Evolutionary conservation across 495 filamentous ascomycete species (phyloP).

Genomic region (Trichoderma gamsii): DNA sequence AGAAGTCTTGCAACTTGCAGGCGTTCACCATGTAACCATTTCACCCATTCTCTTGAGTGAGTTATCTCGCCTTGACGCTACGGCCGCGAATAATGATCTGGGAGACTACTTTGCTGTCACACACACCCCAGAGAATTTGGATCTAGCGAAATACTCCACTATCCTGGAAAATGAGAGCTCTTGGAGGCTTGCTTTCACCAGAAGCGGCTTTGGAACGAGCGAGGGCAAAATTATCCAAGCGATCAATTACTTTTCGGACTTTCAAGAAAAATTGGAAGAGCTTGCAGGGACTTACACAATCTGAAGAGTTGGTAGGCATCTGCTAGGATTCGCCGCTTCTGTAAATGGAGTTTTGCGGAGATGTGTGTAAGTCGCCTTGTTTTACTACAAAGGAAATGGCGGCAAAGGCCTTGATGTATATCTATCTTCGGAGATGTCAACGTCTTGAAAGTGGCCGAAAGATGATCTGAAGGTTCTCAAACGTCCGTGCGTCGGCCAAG

Average conservation of each 20-base stretch:
- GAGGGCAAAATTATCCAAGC: slow-evolving; percentile 52
- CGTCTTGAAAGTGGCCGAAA: too few relatives aligned
- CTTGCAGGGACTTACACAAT: slow-evolving; percentile 28
- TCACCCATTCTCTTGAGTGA: slow-evolving; percentile 40
- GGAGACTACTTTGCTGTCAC: background rate
- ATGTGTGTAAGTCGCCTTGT: too few relatives aligned
- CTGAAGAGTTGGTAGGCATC: background rate
- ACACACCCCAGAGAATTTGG: background rate
- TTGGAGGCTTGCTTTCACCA: slow-evolving; percentile 47
- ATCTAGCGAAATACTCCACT: slow-evolving; percentile 29
- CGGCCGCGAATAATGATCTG: background rate
- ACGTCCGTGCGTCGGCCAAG: too few relatives aligned
- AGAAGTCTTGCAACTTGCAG: slow-evolving; percentile 53
- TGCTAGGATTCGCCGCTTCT: background rate
- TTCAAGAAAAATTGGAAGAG: slow-evolving; percentile 49
- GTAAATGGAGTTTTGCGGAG: too few relatives aligned
- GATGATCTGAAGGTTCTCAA: too few relatives aligned
- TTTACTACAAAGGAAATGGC: too few relatives aligned
- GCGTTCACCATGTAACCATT: slow-evolving; percentile 53
- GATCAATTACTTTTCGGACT: slow-evolving; percentile 55
- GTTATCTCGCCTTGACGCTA: background rate
- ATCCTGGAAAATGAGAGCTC: slow-evolving; percentile 36
- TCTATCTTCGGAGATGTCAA: too few relatives aligned
- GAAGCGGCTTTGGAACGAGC: slow-evolving; percentile 41
- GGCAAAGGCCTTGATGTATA: too few relatives aligned